Conservation (phyloP, 1,284 basidiomycete genomes). For the Hypsizygus ulmarius region DNA sequence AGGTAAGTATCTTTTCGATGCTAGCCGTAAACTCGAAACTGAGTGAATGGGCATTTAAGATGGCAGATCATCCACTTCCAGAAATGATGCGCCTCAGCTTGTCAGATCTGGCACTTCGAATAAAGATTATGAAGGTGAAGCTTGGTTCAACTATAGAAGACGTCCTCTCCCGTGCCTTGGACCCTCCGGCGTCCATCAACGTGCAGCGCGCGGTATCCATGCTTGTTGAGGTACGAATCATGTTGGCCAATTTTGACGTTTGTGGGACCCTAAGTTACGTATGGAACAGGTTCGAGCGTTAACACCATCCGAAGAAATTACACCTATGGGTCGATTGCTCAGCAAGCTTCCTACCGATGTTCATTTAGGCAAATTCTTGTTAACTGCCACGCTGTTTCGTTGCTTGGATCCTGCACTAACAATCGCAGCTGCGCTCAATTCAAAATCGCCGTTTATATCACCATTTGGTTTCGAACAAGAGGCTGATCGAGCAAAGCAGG, state of each 20-base stretch:
- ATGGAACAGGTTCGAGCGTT: conserved; percentile 73
- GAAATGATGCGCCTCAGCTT: conserved; percentile 96
- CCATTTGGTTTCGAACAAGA: conserved; percentile 89
- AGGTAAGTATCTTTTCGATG: conserved; percentile 40
- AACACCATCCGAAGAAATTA: conserved; percentile 88
- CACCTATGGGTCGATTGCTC: conserved; percentile 88
- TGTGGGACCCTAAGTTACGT: conserved; percentile 2
- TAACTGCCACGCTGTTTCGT: conserved; percentile 83
- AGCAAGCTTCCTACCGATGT: conserved; percentile 96
- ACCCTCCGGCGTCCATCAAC: conserved; percentile 87
- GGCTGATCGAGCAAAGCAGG: conserved; percentile 81
- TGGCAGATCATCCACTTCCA: conserved; percentile 90
- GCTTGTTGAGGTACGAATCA: conserved; percentile 76
- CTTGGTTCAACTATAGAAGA: conserved; percentile 89
- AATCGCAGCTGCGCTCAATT: conserved; percentile 90
- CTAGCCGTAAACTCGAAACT: conserved; percentile 28
- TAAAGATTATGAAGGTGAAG: conserved; percentile 95
- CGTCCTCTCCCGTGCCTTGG: conserved; percentile 83
- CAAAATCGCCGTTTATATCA: conserved; percentile 90
- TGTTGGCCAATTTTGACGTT: neutral
- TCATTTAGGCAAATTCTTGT: conserved; percentile 92
- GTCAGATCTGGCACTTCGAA: conserved; percentile 91
- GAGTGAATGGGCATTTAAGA: conserved; percentile 41
- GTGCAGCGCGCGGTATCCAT: conserved; percentile 90
- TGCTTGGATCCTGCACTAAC: conserved; percentile 96